Evolutionary conservation across 306 rosid species (phyloP).

Genomic region (Mimosa pudica): DNA sequence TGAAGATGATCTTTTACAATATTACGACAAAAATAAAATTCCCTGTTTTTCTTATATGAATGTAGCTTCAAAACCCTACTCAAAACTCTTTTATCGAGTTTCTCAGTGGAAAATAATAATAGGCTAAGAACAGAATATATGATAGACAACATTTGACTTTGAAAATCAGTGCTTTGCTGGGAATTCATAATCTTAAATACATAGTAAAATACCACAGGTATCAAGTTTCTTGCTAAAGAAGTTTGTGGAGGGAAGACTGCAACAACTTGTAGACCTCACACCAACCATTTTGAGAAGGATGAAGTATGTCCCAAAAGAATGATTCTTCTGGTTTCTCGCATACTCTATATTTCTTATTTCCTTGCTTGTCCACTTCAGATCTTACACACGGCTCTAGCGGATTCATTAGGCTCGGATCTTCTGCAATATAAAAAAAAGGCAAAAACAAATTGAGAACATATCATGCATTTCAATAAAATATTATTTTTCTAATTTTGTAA

Average conservation of each 20-base stretch:
- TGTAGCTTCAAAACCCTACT: too few relatives aligned
- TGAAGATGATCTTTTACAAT: too few relatives aligned
- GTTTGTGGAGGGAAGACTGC: not conserved
- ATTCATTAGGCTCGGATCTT: not conserved
- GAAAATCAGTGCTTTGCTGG: not conserved
- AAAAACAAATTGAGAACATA: not conserved
- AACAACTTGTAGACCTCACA: not conserved
- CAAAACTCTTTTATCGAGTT: too few relatives aligned
- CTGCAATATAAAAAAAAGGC: not conserved
- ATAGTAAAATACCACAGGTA: too few relatives aligned
- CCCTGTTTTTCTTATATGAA: too few relatives aligned
- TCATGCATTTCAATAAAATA: not conserved
- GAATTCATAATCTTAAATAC: too few relatives aligned
- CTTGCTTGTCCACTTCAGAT: not conserved
- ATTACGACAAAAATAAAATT: too few relatives aligned
- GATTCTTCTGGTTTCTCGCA: slow-evolving; percentile 7
- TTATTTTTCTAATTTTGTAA: not conserved
- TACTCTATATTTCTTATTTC: not conserved
- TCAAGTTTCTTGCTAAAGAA: too few relatives aligned
- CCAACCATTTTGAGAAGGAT: slow-evolving; percentile 31
- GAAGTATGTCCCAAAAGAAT: slow-evolving; percentile 14
- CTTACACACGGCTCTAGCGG: not conserved
- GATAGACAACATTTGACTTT: too few relatives aligned
- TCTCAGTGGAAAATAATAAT: too few relatives aligned
- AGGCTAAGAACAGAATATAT: too few relatives aligned